Percentiles rank a stretch among this genome's conserved stretches.
Conservation (phyloP, 2,329 filamentous ascomycete genomes). For the Aureobasidium sp. region DNA sequence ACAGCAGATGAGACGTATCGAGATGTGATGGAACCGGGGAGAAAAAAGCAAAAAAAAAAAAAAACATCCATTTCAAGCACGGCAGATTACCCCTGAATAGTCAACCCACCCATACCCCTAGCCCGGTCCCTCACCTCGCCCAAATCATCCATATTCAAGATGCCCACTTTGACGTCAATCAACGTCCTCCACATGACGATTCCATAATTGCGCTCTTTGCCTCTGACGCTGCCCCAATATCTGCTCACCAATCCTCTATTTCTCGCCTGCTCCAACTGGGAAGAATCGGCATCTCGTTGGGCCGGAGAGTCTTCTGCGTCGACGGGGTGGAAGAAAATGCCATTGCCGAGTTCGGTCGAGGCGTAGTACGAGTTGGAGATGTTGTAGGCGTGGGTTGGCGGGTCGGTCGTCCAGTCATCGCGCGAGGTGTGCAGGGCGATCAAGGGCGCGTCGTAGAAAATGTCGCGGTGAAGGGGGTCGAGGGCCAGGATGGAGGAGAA, state of each 20-base stretch:
- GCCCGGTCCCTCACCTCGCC: not conserved
- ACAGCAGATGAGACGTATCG: not conserved
- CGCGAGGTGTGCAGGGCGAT: not conserved
- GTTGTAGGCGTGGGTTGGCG: constrained; percentile 10
- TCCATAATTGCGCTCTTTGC: not conserved
- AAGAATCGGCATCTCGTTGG: not conserved
- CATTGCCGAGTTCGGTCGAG: not conserved
- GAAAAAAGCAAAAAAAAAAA: too few relatives aligned
- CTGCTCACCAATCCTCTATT: not conserved
- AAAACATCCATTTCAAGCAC: too few relatives aligned
- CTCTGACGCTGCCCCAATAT: not conserved
- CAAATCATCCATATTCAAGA: not conserved
- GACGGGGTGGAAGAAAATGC: not conserved
- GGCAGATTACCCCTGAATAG: too few relatives aligned
- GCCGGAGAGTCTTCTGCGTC: not conserved
- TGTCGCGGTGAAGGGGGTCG: constrained; percentile 37
- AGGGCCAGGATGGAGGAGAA: constrained; percentile 35
- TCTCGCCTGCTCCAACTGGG: not conserved
- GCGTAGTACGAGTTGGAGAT: constrained; percentile 16
- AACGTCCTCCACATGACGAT: not conserved
- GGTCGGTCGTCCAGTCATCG: not conserved
- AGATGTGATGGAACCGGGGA: too few relatives aligned
- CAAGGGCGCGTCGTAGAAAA: constrained; percentile 42
- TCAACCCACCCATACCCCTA: not conserved
- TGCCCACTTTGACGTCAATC: not conserved